Base-by-base conservation (phyloP, 2,329 filamentous ascomycete genomes). In the Acephala macrosclerotiorum region DNA sequence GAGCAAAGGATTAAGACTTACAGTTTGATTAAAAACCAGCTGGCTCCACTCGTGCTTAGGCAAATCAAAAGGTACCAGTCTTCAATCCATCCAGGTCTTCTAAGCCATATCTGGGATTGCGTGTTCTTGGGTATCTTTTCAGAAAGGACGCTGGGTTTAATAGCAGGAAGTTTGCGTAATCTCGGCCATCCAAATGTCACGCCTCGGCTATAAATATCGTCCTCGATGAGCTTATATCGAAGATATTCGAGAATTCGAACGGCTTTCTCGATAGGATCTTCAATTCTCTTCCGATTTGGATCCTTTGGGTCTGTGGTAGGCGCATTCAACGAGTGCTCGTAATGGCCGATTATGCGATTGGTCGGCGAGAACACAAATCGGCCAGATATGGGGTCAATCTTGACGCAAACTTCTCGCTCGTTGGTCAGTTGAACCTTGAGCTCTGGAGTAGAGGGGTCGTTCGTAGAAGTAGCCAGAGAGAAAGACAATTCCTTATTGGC, bases 311-410 rank as follows among this genome's bases (percentile, higher is more conserved):
- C 85, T 66, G 81, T 84, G 20, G 81, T 78, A 35, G 82, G 80
- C 67, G 73, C 76, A 75, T 93, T 94, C 62, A 96, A 81, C 38
- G 85, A 85, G 36, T 80, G 80, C 74, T 97, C 92, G 20, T 84
- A 83, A 22, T 87, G 82, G 82, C 80, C 3, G 22, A 85, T 82
- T 53, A 84, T 79, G 64, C 81, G 83, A 2, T 87, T 86, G 59
- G 85, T 85, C 66, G 93, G 91, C 64, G 87, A 86, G 42, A 97
- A 78, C 11, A 89, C 87, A 67, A 94, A 90, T 12, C 84, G 80
- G n/a, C 96, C 96, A 0, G 91, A 94, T 29, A 92, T 87, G 0
- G 91, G 88, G 70, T 97, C 93, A 56, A 97, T 83, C 20, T 86
- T 84, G 33, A 97, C 78, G 6, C 82, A 85, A 38, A 91, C 79